These are phyloP conservation scores for Mycena albidolilacea DNA, from an alignment of 768 basidiomycete species.

Conservation along the genomic window DNA sequence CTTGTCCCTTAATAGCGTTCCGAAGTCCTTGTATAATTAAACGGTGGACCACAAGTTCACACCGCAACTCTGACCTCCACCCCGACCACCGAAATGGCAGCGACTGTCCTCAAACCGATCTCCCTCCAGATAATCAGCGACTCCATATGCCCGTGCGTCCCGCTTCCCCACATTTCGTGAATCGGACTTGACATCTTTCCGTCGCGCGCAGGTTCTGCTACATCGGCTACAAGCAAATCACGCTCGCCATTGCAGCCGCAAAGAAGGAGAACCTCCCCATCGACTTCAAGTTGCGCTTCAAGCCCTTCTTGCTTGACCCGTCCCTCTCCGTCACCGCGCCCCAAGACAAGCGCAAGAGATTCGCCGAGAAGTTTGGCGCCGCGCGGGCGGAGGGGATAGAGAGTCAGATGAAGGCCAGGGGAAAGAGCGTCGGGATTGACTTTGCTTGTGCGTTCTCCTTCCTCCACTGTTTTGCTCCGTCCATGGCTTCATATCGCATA, in stretches of 20 bases:
- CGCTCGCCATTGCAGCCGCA: constrained; percentile 31
- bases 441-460: constrained; percentile 27
- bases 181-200: not conserved
- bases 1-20: too few species aligned
- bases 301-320: constrained; percentile 38
- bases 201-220: constrained; percentile 34
- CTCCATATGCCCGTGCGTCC: constrained; percentile 38
- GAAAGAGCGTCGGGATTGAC: constrained; percentile 31
- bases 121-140: constrained; percentile 37
- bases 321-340: constrained; percentile 19
- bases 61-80: too few species aligned
- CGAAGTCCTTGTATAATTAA: too few species aligned
- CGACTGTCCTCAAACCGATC: constrained; percentile 30
- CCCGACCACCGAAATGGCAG: not conserved
- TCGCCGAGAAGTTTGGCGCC: constrained; percentile 27
- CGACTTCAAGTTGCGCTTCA: constrained; percentile 39
- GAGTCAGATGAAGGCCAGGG: constrained; percentile 29
- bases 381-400: constrained; percentile 24
- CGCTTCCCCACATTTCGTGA: not conserved
- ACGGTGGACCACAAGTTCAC: too few species aligned
- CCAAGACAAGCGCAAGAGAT: constrained; percentile 32
- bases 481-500: not conserved
- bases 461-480: not conserved
- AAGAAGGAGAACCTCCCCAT: constrained; percentile 38
- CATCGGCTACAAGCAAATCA: constrained; percentile 37